Base-by-base conservation (phyloP, 345 rosid species). In the Viola odorata region DNA sequence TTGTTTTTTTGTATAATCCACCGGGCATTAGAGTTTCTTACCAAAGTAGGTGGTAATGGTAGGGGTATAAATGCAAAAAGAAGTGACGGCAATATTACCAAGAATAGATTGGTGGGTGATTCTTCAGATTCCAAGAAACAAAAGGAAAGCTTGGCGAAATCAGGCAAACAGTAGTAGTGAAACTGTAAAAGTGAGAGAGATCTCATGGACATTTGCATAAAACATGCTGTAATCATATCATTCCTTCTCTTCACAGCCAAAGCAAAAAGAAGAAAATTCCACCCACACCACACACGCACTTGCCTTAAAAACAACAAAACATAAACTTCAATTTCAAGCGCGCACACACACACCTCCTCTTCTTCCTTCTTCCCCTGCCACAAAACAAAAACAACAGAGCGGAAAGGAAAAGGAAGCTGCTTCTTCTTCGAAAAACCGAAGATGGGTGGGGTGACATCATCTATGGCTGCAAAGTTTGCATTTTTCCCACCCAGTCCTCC, bases 401-500 rank as follows among this genome's bases (percentile, higher is more conserved):
- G 47, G 50, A 55, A 41, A 55, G 45, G 17, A 12, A 59, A 67
- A n/a, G 3, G 16, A 50, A 58, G 50, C 5, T 44, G 47, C 7
- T 44, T 6, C 47, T 47, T 12, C n/a, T 47, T 7, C 11, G n/a
- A 11, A 4, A 6, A 11, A 47, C 10, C 7, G 32, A 58, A 41
- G 32, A 72, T 72, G 76, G 71, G 76, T 11, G 76, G 76, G 67
- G 76, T 72, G 67, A 72, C 76, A 39, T 72, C 71, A 45, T 72
- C 76, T 11, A 72, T 72, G 67, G 76, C 71, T 12, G 76, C 76
- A 8, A 72, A 72, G 36, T 66, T 72, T 9, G 76, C 76, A 9
- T 72, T 72, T 52, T 72, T 72, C 54, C 76, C 71, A 15, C 71
- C 76, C 0, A 72, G 50, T 15, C 76, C 76, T 11, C 71, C 76